Conservation (phyloP, 176 grass and related monocot genomes). For the Tillandsia leiboldiana region DNA sequence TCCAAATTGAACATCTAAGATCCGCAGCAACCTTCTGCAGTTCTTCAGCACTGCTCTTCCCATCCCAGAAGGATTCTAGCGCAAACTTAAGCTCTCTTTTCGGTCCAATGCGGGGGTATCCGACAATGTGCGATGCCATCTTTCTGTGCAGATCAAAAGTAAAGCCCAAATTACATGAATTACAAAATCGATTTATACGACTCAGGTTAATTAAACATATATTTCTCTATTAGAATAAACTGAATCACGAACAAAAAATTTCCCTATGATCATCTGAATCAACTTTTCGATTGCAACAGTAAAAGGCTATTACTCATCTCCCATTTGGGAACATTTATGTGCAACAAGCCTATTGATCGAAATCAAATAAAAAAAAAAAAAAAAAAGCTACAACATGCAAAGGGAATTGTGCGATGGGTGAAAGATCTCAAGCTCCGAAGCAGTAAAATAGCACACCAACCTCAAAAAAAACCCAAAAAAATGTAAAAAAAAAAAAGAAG, state of each 20-base stretch:
- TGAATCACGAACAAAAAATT: no score
- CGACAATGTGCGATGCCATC: conserved; percentile 94
- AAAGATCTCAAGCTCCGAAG: conserved; percentile 5
- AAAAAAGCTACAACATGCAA: neutral
- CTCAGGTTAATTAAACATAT: neutral
- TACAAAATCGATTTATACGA: neutral
- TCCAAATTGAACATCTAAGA: conserved; percentile 76
- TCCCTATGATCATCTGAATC: no score
- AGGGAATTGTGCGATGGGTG: neutral
- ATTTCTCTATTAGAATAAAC: neutral
- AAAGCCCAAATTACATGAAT: neutral
- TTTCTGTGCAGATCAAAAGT: conserved; percentile 26
- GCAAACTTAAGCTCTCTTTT: conserved; percentile 99
- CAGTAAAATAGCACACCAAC: neutral
- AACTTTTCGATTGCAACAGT: no score
- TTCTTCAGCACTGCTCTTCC: conserved; percentile 72
- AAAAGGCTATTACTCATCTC: no score
- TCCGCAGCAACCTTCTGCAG: conserved; percentile 77
- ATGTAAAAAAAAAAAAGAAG: no score
- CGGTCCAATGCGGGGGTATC: conserved; percentile 96
- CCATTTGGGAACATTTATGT: no score
- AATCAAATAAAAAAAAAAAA: neutral
- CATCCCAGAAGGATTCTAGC: conserved; percentile 95
- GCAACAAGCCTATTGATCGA: neutral
- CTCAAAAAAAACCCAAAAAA: neutral